phyloP scores from a whole-genome alignment of 495 filamentous ascomycete genomes.

The Cercophora sp. region DNA sequence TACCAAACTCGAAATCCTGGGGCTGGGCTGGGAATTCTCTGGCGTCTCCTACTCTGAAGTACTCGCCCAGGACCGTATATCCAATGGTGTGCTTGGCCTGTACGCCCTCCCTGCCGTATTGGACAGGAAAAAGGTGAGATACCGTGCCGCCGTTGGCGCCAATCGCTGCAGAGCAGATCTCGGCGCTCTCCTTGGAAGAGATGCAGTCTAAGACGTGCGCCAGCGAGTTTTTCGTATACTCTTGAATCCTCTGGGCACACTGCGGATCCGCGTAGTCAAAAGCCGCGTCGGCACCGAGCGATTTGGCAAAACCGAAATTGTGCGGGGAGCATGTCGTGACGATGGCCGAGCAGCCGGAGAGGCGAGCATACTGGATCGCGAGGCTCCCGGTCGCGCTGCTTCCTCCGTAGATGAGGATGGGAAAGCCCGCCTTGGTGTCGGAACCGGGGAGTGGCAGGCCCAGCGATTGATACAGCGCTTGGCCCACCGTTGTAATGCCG shows the following conservation, averaged over 20 bases:
- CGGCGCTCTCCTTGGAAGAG: background rate
- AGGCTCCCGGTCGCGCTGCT: conserved; percentile 6
- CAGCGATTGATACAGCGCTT: conserved; percentile 2
- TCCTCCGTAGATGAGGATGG: conserved; percentile 7
- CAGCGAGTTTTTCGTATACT: background rate
- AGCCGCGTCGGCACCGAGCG: conserved; percentile 1
- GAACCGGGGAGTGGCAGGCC: conserved; percentile 13
- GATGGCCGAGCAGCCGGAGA: background rate
- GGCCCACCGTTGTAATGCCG: conserved; percentile 5
- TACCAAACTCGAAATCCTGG: conserved; percentile 36
- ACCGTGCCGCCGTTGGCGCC: background rate
- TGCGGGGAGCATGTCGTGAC: conserved; percentile 9
- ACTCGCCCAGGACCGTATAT: background rate
- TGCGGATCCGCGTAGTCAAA: conserved; percentile 7
- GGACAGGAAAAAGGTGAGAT: background rate
- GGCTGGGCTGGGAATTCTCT: conserved; percentile 9
- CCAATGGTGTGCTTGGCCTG: background rate
- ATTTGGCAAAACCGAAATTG: conserved; percentile 2
- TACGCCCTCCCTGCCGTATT: background rate
- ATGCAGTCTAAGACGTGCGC: conserved; percentile 5
- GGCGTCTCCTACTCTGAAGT: background rate
- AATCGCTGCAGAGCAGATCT: conserved; percentile 3
- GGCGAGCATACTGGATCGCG: conserved; percentile 1
- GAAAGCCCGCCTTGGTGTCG: background rate
- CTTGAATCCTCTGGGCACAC: background rate